A percentile compares a stretch with the other conserved stretches of the same genome.
Conservation (phyloP, 2,329 filamentous ascomycete species). For the Lachnellula suecica region DNA sequence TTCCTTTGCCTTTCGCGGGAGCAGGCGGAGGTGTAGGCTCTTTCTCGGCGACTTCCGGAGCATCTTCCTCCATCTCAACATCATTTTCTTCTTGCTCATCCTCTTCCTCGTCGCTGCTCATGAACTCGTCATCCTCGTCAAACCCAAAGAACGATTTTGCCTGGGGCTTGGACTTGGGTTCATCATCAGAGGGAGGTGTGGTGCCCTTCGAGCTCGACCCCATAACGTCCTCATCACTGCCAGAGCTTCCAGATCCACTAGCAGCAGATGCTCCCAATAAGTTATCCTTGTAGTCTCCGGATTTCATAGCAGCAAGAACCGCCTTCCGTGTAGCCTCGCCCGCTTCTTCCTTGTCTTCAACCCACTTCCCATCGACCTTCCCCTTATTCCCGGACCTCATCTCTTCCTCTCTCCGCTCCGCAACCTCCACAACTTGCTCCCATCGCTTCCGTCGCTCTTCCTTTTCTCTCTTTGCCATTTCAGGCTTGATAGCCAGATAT, state of each 20-base stretch:
- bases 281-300: constrained; percentile 62
- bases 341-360: constrained; percentile 91
- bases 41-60: constrained; percentile 24
- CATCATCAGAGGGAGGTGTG: constrained; percentile 46
- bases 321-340: constrained; percentile 79
- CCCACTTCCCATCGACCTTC: constrained; percentile 85
- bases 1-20: constrained; percentile 14
- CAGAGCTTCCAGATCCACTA: constrained; percentile 36
- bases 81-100: constrained; percentile 26
- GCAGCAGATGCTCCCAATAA: constrained; percentile 41
- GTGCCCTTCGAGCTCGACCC: constrained; percentile 40
- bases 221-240: constrained; percentile 33
- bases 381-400: constrained; percentile 71
- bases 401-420: constrained; percentile 82
- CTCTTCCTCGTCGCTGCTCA: constrained; percentile 64
- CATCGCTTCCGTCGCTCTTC: constrained; percentile 81
- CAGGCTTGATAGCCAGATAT: constrained; percentile 91
- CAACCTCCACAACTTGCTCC: constrained; percentile 83
- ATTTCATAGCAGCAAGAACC: constrained; percentile 68
- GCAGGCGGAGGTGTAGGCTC: constrained; percentile 21
- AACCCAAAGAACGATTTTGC: constrained; percentile 68
- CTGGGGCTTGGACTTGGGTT: constrained; percentile 33
- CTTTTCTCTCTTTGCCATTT: constrained; percentile 94
- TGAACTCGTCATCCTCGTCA: constrained; percentile 75
- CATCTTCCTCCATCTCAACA: constrained; percentile 22